Evolutionary conservation across 768 basidiomycete genomes (phyloP).

Genomic region (Boletus fagicola): DNA sequence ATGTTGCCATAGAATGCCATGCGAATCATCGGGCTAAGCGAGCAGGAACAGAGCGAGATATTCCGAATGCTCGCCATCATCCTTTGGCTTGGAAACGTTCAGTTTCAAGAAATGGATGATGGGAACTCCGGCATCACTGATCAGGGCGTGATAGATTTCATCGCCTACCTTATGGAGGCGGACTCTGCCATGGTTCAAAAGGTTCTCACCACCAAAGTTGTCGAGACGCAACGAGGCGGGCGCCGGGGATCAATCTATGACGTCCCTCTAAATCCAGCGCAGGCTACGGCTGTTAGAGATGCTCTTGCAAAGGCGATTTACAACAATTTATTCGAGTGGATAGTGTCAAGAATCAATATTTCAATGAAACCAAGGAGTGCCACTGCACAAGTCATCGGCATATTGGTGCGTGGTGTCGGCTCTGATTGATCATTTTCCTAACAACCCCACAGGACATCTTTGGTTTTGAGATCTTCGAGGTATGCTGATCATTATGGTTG

Average conservation of each 20-base stretch:
- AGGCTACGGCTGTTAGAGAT: conserved; percentile 85
- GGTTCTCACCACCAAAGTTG: conserved; percentile 75
- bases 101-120: conserved; percentile 84
- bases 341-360: conserved; percentile 91
- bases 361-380: conserved; percentile 89
- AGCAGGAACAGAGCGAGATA: conserved; percentile 86
- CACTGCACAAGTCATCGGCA: conserved; percentile 83
- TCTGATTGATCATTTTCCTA: neutral
- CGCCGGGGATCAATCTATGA: conserved; percentile 95
- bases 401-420: conserved; percentile 55
- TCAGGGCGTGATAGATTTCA: conserved; percentile 88
- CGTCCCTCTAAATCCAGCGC: conserved; percentile 90
- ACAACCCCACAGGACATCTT: conserved; percentile 76
- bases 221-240: conserved; percentile 94
- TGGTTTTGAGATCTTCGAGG: conserved; percentile 98
- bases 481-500: conserved; percentile 28
- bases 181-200: conserved; percentile 80
- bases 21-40: conserved; percentile 85
- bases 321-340: conserved; percentile 99
- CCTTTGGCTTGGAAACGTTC: conserved; percentile 96
- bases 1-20: conserved; percentile 72
- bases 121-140: conserved; percentile 84
- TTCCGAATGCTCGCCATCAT: conserved; percentile 89
- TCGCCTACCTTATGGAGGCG: conserved; percentile 90
- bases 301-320: conserved; percentile 95